phyloP scores from a whole-genome alignment of 1,139 yeast species.

The Yamadazyma dushanensis region DNA sequence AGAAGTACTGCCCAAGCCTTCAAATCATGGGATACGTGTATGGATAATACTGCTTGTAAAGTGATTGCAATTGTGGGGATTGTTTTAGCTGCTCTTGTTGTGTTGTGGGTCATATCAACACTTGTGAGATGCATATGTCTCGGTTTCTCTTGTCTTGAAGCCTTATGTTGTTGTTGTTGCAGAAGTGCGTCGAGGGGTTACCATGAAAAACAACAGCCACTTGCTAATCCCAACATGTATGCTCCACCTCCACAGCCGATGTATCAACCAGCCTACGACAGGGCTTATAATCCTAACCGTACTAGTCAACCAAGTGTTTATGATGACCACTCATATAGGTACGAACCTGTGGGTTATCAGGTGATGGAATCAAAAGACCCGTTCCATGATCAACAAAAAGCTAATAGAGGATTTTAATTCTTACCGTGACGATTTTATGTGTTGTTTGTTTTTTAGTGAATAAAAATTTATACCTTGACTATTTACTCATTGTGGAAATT shows the following conservation, averaged over 20 bases:
- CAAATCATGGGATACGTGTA: constrained; percentile 74
- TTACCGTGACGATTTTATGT: background rate
- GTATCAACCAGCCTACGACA: constrained; percentile 10
- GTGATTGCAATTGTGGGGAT: constrained; percentile 77
- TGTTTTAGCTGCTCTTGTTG: constrained; percentile 50
- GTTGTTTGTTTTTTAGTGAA: background rate
- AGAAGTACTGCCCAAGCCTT: constrained; percentile 56
- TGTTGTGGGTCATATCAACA: constrained; percentile 45
- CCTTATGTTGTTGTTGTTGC: constrained; percentile 50
- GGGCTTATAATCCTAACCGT: background rate
- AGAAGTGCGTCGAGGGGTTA: constrained; percentile 24
- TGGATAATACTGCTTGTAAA: constrained; percentile 75
- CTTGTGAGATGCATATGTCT: constrained; percentile 45
- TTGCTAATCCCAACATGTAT: constrained; percentile 42
- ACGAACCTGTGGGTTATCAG: constrained; percentile 15
- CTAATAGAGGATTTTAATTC: constrained; percentile 1
- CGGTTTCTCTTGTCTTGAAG: constrained; percentile 44
- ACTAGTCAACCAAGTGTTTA: constrained; percentile 1
- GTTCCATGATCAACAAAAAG: constrained; percentile 10
- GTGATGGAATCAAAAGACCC: constrained; percentile 16
- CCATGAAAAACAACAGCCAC: constrained; percentile 19
- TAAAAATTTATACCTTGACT: background rate
- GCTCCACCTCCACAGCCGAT: constrained; percentile 25
- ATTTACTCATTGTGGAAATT: too few species aligned
- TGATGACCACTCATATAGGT: constrained; percentile 6